Conservation (phyloP, 2,329 filamentous ascomycete genomes). For the Salinomyces thailandicus region DNA sequence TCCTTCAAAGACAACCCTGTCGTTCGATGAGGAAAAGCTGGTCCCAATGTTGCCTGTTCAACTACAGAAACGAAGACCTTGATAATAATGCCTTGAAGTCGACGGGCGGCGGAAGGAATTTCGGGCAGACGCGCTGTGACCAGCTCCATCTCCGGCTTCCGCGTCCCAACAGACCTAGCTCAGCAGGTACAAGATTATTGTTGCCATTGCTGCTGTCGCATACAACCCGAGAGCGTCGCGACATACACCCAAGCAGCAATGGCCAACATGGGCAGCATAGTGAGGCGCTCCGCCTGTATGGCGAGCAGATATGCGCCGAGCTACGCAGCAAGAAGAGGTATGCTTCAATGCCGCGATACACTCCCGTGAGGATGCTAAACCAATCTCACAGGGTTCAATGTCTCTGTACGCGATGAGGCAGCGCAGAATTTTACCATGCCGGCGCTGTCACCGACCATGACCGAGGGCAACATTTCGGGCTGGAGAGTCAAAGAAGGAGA, state of each 20-base stretch:
- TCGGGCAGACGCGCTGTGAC: background rate
- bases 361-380: background rate
- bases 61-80: too few species aligned
- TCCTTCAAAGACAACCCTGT: too few species aligned
- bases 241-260: slow-evolving; percentile 11
- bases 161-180: slow-evolving; percentile 13
- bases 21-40: too few species aligned
- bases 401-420: slow-evolving; percentile 39
- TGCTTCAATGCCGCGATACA: background rate
- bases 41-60: too few species aligned
- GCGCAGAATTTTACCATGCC: slow-evolving; percentile 88
- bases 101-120: background rate
- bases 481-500: slow-evolving; percentile 88
- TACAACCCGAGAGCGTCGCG: slow-evolving; percentile 1
- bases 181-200: too few species aligned
- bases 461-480: slow-evolving; percentile 74
- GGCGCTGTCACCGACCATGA: slow-evolving; percentile 85
- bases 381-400: slow-evolving; percentile 16
- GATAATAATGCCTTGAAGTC: too few species aligned
- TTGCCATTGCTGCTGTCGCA: slow-evolving; percentile 8
- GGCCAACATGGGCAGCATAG: slow-evolving; percentile 21
- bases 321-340: slow-evolving; percentile 18
- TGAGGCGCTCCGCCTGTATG: slow-evolving; percentile 20
- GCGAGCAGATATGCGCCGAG: slow-evolving; percentile 19
- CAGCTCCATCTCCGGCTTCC: background rate